Base-by-base conservation (phyloP, 495 filamentous ascomycete genomes). In the Collariella sp. region DNA sequence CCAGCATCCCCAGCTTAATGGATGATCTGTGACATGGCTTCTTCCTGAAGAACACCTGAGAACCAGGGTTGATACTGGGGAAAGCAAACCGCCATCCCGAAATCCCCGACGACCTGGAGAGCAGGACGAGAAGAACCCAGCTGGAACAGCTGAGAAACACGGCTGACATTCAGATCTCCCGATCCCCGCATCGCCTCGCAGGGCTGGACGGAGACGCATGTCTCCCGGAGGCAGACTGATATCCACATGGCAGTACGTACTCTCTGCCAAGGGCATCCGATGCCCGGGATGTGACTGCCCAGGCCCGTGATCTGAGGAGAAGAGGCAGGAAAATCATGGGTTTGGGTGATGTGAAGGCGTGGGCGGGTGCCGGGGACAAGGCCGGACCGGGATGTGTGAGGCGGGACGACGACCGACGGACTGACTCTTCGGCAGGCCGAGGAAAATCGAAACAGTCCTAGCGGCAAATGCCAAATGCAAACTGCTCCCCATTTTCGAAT, bases 201-300 rank as follows among this genome's bases (percentile, higher is more conserved):
- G 53, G 50, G 56, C 46, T 24, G 56, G 41, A 46, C 50, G 23
- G 44, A 35, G 33, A 36, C 35, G 19, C n/a, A 35, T 48, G 49
- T 49, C 42, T 31, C 31, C 43, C 13, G 49, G 39, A 12, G 19
- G 15, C 11, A 33, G 41, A 18, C 33, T 9, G 13, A 11, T 42
- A 50, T 58, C 56, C 56, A 58, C 56, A 54, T 44, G n/a, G 13
- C 46, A 50, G 43, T 39, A 58, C 40, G 45, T 50, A 58, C 45
- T 39, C 48, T 50, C 26, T 53, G 46, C 46, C 46, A 18, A 54
- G 38, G 15, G 43, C 42, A 41, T 41, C 47, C 23, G 24, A 47
- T 11, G 23, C 26, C 36, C 47, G 35, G 49, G 24, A 54, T 53
- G 49, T 39, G 50, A 53, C 50, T 45, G 39, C 45, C 26, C 40